Percentiles rank a stretch among this genome's conserved stretches.
Evolutionary conservation across 2,329 filamentous ascomycete species (phyloP).

Genomic region (Hypoxylon sp.): DNA sequence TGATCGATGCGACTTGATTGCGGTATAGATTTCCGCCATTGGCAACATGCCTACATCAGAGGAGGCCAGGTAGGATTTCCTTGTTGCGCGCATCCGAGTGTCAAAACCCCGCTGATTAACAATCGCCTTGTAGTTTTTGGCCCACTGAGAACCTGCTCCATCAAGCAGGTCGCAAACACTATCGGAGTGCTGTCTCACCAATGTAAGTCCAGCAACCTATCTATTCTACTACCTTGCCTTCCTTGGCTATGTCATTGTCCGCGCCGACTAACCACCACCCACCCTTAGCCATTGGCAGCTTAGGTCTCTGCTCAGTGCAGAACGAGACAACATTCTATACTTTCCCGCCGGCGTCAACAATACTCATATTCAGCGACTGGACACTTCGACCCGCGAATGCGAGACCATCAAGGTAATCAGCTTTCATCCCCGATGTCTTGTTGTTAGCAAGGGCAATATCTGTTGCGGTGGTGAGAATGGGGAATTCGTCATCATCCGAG

Average conservation of each 20-base stretch:
- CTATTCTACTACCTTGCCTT: conserved; percentile 14
- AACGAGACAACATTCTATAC: conserved; percentile 80
- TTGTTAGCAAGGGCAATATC: conserved; percentile 86
- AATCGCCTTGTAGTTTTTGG: conserved; percentile 60
- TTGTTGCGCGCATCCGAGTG: conserved; percentile 15
- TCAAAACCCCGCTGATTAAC: conserved; percentile 30
- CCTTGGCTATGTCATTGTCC: conserved; percentile 4
- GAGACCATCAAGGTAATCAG: conserved; percentile 76
- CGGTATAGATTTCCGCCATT: conserved; percentile 39
- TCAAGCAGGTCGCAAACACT: conserved; percentile 69
- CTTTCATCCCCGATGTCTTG: conserved; percentile 83
- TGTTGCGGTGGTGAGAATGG: conserved; percentile 90
- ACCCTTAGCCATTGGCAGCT: conserved; percentile 80
- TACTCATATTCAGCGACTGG: conserved; percentile 70
- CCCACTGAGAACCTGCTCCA: conserved; percentile 72
- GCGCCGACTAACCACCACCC: conserved; percentile 10
- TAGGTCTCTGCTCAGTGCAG: conserved; percentile 86
- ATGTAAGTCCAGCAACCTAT: conserved; percentile 58
- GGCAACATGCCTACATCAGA: conserved; percentile 64
- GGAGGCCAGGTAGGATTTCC: conserved; percentile 59
- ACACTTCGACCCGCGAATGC: conserved; percentile 74
- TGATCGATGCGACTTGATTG: conserved; percentile 44
- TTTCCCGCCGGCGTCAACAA: conserved; percentile 80
- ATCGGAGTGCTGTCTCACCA: conserved; percentile 70
- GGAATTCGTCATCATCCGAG: conserved; percentile 81